phyloP scores from a whole-genome alignment of 169 alveolate species.

The Eimeria brunetti region DNA sequence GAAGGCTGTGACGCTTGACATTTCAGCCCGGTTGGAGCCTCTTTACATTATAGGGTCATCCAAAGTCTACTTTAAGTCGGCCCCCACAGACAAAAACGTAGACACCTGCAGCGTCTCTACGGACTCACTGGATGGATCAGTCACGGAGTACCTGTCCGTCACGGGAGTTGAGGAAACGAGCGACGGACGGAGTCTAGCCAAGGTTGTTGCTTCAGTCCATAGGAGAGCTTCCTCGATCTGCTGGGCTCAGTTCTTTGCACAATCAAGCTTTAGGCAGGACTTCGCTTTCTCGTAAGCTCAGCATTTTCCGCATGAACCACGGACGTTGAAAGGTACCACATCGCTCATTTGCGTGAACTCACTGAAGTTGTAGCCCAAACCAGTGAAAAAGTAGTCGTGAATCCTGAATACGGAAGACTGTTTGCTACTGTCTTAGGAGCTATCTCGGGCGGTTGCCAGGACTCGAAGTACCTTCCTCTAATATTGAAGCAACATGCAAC shows the following conservation, averaged over 20 bases:
- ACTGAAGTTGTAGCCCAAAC: background rate
- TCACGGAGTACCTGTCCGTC: background rate
- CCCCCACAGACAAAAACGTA: conserved; percentile 41
- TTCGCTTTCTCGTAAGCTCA: conserved; percentile 12
- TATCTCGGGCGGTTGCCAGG: conserved; percentile 67
- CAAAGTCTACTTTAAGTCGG: conserved; percentile 28
- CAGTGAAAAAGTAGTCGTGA: background rate
- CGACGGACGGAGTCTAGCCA: background rate
- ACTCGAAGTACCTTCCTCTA: conserved; percentile 16
- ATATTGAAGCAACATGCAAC: background rate
- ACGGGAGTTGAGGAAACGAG: background rate
- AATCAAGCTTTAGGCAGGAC: background rate
- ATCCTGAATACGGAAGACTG: background rate
- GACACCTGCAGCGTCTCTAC: conserved; percentile 4
- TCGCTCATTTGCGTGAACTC: background rate
- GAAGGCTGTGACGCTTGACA: background rate
- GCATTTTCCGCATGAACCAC: background rate
- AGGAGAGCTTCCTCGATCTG: background rate
- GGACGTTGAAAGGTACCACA: background rate
- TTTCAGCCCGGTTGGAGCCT: background rate
- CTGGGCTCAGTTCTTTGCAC: conserved; percentile 26
- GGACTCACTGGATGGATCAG: background rate
- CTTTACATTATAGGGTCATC: background rate
- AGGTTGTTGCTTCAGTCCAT: background rate
- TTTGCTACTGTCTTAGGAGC: background rate